Evolutionary conservation across 2,329 filamentous ascomycete genomes (phyloP), one percentile per base, ranked within the genome.

Genomic region (Penicillium sp.): DNA sequence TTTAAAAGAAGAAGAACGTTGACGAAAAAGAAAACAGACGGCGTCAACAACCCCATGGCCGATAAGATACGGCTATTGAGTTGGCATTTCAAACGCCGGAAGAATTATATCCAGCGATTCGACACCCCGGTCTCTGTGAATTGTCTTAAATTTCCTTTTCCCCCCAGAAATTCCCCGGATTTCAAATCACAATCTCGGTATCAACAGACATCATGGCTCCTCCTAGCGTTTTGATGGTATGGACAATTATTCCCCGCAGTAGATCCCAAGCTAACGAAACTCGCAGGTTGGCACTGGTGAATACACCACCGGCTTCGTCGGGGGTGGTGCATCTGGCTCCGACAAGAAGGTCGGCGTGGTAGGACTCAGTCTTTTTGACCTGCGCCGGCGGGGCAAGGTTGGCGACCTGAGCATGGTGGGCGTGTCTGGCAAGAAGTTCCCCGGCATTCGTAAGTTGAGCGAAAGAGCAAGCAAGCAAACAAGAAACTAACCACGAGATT

Each of bases 271-370:
- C 48, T 56, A 33, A 57, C 34, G 15, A 15, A 12, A 44, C 26
- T 22, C 17, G 15, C 53, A 84, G 85, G 81, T 95, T 52, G 90
- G 90, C 57, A 95, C 90, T 10, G 91, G 90, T 64, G 90, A 96
- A 78, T 96, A 96, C 77, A 96, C 91, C 62, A 96, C 91, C 38
- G 90, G 90, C 51, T 96, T 93, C 61, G 89, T 95, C 50, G 88
- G 87, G 51, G 84, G 83, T 53, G 85, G 84, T 52, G 85, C 83
- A 45, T 95, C 88, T 4, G 84, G 80, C 10, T 95, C 88, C 43
- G 91, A 96, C 77, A 96, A 96, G 76, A 96, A 96, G 71, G 86
- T 96, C 43, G 90, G 91, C 51, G 91, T 96, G 9, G 90, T 96
- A 17, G 90, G 87, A 35, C 74, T 96, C 67, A 91, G 87, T 22